phyloP scores from a whole-genome alignment of 139 green algal genomes.

The Chlamydomonas sp. region DNA sequence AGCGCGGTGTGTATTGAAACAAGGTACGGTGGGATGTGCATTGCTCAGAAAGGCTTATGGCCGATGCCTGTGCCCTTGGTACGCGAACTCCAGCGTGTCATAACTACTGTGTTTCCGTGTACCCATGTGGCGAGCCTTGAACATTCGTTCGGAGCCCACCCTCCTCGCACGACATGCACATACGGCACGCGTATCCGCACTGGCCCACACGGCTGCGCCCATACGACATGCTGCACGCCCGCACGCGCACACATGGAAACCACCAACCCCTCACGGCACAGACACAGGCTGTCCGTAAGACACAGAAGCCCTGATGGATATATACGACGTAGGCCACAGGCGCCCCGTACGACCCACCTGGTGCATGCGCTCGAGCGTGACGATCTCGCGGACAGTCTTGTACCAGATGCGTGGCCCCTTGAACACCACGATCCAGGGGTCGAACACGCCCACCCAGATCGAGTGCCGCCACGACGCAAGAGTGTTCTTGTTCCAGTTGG shows the following conservation, averaged over 20 bases:
- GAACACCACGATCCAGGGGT: constrained; percentile 95
- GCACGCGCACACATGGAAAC: no score
- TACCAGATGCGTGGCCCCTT: constrained; percentile 86
- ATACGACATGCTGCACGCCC: no score
- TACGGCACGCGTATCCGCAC: no score
- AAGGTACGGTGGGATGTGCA: neutral
- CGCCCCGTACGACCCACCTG: constrained; percentile 34
- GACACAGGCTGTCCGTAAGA: no score
- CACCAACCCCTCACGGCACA: no score
- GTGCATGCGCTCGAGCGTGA: constrained; percentile 96
- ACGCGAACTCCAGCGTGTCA: neutral
- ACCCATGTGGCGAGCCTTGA: no score
- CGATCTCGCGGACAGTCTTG: constrained; percentile 89
- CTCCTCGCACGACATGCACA: no score
- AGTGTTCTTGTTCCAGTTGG: constrained; percentile 91
- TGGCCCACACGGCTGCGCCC: no score
- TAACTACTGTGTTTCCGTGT: neutral
- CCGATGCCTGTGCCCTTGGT: neutral
- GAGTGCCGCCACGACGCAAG: constrained; percentile 92
- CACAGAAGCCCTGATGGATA: neutral
- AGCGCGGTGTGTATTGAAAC: no score
- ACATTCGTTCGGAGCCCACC: no score
- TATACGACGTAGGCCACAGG: neutral
- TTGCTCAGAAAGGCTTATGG: neutral
- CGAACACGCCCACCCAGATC: constrained; percentile 93